Percentiles rank a stretch among this genome's conserved stretches.
Conservation (phyloP, 148 eudicot species). For the Camellia granthamiana region DNA sequence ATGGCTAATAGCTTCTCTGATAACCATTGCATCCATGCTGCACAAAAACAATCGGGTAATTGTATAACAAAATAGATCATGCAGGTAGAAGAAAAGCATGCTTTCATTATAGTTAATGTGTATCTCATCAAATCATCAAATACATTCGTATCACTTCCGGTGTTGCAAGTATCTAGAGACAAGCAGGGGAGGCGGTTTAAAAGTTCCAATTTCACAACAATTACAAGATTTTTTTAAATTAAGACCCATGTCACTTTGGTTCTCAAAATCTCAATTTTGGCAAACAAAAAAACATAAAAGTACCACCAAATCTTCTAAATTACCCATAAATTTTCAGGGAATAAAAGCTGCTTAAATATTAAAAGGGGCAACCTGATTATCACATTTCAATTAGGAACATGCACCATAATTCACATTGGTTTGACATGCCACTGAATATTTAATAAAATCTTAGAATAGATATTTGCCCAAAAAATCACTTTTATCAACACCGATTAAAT, state of each 20-base stretch:
- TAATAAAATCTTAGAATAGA: neutral
- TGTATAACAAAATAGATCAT: neutral
- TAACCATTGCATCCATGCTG: conserved; percentile 82
- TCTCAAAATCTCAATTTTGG: too few relatives aligned
- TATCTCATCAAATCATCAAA: neutral
- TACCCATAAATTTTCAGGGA: neutral
- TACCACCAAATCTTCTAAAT: neutral
- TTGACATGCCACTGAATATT: neutral
- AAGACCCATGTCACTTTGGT: neutral
- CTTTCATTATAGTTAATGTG: neutral
- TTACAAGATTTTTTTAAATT: neutral
- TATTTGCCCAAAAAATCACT: neutral
- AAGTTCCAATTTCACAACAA: neutral
- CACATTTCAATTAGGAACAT: neutral
- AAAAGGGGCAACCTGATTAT: neutral
- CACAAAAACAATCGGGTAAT: conserved; percentile 13
- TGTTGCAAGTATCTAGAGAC: neutral
- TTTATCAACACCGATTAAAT: neutral
- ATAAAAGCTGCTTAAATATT: neutral
- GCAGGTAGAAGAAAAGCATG: neutral
- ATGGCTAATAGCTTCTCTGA: conserved; percentile 57
- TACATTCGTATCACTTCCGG: neutral
- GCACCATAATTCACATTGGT: neutral
- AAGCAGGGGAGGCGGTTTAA: neutral
- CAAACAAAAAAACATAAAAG: too few relatives aligned